These are phyloP conservation scores for Polytolypa hystricis DNA, from an alignment of 2,329 filamentous ascomycete species.

Conservation along the genomic window DNA sequence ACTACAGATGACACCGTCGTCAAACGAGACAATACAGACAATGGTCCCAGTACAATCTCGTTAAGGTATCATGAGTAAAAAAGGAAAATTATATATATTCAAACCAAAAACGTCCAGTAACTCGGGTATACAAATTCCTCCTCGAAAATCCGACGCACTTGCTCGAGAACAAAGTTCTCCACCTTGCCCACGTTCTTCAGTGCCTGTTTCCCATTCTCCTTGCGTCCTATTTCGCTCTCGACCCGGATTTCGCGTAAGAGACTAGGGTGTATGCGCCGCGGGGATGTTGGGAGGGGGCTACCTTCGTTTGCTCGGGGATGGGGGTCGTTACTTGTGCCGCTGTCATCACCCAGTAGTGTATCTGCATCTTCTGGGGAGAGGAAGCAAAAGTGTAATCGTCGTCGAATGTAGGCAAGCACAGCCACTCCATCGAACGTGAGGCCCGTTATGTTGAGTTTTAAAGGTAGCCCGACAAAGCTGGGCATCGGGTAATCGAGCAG, in stretches of 20 bases:
- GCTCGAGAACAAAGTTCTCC: slow-evolving; percentile 91
- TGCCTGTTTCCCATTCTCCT: slow-evolving; percentile 84
- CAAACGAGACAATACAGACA: no score
- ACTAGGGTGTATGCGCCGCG: slow-evolving; percentile 50
- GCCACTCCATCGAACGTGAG: slow-evolving; percentile 92
- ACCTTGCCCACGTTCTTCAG: slow-evolving; percentile 98
- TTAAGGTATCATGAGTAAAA: no score
- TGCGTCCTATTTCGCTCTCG: slow-evolving; percentile 92
- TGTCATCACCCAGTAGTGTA: slow-evolving; percentile 48
- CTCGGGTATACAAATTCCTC: slow-evolving; percentile 98
- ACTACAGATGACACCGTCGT: no score
- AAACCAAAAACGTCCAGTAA: slow-evolving; percentile 95
- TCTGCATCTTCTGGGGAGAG: slow-evolving; percentile 83
- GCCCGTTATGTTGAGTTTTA: slow-evolving; percentile 90
- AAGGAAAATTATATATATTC: no score
- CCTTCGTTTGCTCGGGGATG: slow-evolving; percentile 13
- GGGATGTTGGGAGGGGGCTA: slow-evolving; percentile 18
- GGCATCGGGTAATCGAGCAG: slow-evolving; percentile 97
- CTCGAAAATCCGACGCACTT: slow-evolving; percentile 93
- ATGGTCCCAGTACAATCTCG: no score
- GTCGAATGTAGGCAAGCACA: slow-evolving; percentile 81
- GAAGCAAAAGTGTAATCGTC: slow-evolving; percentile 86
- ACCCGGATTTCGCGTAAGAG: slow-evolving; percentile 87
- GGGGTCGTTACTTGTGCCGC: slow-evolving; percentile 6
- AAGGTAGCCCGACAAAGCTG: slow-evolving; percentile 88